Evolutionary conservation across 305 asterid species (phyloP).

Genomic region (Salvia sclarea): DNA sequence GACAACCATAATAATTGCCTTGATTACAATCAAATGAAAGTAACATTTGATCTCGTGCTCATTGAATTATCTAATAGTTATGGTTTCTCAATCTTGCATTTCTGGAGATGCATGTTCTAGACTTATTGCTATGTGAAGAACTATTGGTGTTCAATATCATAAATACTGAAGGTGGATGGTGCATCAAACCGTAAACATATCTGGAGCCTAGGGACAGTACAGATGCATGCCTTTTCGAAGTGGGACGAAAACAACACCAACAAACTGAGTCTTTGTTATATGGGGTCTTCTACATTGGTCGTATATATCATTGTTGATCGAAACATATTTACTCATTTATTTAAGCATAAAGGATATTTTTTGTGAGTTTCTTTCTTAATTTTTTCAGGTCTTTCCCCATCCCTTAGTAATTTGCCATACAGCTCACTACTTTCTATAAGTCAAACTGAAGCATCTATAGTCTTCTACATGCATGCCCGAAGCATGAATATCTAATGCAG

Average conservation of each 20-base stretch:
- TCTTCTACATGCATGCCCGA: neutral
- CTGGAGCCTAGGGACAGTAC: neutral
- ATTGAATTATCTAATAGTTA: neutral
- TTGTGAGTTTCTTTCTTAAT: neutral
- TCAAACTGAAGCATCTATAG: neutral
- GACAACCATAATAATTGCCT: neutral
- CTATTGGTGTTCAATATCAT: neutral
- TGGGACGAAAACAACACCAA: neutral
- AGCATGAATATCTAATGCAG: neutral
- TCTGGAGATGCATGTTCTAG: neutral
- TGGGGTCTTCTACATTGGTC: neutral
- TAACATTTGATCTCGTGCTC: neutral
- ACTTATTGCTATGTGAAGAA: neutral
- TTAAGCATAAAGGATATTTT: neutral
- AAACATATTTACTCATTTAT: slow-evolving; percentile 6
- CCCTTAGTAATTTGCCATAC: neutral
- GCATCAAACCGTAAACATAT: neutral
- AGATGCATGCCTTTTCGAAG: neutral
- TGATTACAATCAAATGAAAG: neutral
- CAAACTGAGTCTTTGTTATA: neutral
- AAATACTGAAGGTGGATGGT: neutral
- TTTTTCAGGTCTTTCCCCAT: neutral
- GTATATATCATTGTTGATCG: neutral
- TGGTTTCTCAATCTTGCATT: neutral
- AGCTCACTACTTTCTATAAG: neutral